These are phyloP conservation scores for Fusarium sp. DNA, from an alignment of 2,329 filamentous ascomycete genomes.

Conservation along the genomic window DNA sequence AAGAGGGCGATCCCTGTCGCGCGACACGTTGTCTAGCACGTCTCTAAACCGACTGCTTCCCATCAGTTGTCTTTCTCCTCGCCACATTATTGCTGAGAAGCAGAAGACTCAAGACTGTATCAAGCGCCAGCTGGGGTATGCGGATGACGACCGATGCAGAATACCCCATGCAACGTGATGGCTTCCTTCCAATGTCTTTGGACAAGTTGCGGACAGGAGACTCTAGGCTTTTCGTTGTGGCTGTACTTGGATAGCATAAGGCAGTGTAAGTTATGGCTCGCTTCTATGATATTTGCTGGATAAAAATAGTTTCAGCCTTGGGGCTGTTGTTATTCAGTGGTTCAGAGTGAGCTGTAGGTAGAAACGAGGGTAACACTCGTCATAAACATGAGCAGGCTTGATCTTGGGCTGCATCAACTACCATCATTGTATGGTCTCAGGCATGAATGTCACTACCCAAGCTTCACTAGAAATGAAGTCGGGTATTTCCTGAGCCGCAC, in stretches of 20 bases:
- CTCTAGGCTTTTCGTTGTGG: neutral
- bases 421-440: neutral
- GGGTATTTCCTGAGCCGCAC: slow-evolving; percentile 29
- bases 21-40: neutral
- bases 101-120: neutral
- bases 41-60: neutral
- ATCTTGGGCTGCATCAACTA: neutral
- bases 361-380: neutral
- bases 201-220: neutral
- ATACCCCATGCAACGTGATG: neutral
- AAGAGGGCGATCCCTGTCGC: neutral
- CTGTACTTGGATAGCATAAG: neutral
- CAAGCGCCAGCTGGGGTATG: too few species aligned
- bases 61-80: neutral
- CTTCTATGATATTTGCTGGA: neutral
- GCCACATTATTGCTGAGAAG: neutral
- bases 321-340: neutral
- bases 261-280: neutral
- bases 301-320: neutral
- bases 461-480: neutral
- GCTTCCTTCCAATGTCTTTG: neutral
- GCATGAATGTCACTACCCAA: slow-evolving; percentile 26
- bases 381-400: neutral
- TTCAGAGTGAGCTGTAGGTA: neutral
- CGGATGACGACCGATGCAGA: neutral